These are phyloP conservation scores for Penicillium egyptiacum DNA, from an alignment of 495 filamentous ascomycete genomes.

Conservation along the genomic window DNA sequence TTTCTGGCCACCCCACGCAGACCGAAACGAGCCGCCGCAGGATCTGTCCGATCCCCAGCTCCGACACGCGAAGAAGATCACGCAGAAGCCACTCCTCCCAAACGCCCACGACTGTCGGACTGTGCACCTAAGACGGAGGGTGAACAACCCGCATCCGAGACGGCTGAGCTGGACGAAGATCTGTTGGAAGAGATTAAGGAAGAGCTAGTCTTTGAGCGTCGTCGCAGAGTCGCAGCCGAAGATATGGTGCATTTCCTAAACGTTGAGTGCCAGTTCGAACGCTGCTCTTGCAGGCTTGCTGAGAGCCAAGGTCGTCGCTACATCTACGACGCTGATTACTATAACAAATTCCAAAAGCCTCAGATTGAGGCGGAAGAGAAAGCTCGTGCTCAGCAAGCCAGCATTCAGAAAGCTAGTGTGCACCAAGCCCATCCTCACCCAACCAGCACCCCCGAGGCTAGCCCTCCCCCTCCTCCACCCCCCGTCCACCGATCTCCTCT, in stretches of 20 bases:
- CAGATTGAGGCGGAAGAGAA: slow-evolving; percentile 21
- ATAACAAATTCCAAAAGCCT: slow-evolving; percentile 26
- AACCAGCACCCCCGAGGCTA: slow-evolving; percentile 2
- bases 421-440: slow-evolving; percentile 4
- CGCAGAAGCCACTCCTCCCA: slow-evolving; percentile 58
- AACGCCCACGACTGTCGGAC: slow-evolving; percentile 59
- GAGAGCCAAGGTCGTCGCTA: slow-evolving; percentile 51
- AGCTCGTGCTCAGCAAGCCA: slow-evolving; percentile 6
- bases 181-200: slow-evolving; percentile 59
- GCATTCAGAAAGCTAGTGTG: not conserved
- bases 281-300: slow-evolving; percentile 64
- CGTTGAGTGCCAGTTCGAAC: slow-evolving; percentile 73
- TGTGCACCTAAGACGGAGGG: slow-evolving; percentile 42
- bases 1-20: slow-evolving; percentile 37
- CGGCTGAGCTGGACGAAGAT: slow-evolving; percentile 40
- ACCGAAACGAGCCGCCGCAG: slow-evolving; percentile 60
- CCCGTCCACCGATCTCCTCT: slow-evolving; percentile 8
- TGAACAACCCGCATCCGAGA: slow-evolving; percentile 35
- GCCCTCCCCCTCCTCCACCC: slow-evolving; percentile 5
- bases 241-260: slow-evolving; percentile 79
- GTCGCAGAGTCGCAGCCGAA: slow-evolving; percentile 63
- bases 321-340: slow-evolving; percentile 47
- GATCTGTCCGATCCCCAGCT: slow-evolving; percentile 45
- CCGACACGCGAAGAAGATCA: slow-evolving; percentile 51
- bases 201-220: slow-evolving; percentile 65